A percentile compares a stretch with the other conserved stretches of the same genome.
Conservation (phyloP, 2,329 filamentous ascomycete genomes). For the Teratosphaeria epicoccoides region DNA sequence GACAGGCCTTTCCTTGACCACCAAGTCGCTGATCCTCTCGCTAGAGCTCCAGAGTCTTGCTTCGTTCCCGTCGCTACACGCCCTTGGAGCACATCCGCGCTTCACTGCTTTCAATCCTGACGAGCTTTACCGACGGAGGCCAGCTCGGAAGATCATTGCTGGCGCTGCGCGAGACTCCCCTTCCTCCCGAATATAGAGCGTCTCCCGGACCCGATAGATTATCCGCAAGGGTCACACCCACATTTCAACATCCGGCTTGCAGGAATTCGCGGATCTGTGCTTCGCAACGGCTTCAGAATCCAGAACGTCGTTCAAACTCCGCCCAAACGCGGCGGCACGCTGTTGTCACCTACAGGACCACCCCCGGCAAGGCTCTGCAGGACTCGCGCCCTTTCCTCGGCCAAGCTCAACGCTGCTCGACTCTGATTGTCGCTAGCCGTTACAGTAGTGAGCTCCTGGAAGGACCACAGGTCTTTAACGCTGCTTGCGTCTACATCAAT, state of each 20-base stretch:
- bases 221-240: constrained; percentile 17
- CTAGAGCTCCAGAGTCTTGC: not conserved
- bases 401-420: constrained; percentile 2
- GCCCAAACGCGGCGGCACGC: not conserved
- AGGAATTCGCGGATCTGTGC: constrained; percentile 13
- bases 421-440: not conserved
- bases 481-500: not conserved
- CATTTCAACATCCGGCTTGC: constrained; percentile 13
- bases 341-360: not conserved
- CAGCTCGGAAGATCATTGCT: constrained; percentile 5
- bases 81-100: not conserved
- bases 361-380: constrained; percentile 13
- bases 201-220: constrained; percentile 21
- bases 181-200: constrained; percentile 12
- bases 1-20: not conserved
- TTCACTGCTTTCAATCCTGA: constrained; percentile 4
- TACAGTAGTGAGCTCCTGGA: not conserved
- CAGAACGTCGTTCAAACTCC: constrained; percentile 5
- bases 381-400: constrained; percentile 11
- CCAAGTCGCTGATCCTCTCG: not conserved
- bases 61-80: not conserved
- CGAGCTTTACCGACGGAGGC: constrained; percentile 13
- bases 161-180: constrained; percentile 6
- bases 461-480: not conserved
- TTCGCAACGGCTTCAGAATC: constrained; percentile 10